phyloP scores from a whole-genome alignment of 371 early-diverging fungal genomes.

The Zopfochytrium polystomum region DNA sequence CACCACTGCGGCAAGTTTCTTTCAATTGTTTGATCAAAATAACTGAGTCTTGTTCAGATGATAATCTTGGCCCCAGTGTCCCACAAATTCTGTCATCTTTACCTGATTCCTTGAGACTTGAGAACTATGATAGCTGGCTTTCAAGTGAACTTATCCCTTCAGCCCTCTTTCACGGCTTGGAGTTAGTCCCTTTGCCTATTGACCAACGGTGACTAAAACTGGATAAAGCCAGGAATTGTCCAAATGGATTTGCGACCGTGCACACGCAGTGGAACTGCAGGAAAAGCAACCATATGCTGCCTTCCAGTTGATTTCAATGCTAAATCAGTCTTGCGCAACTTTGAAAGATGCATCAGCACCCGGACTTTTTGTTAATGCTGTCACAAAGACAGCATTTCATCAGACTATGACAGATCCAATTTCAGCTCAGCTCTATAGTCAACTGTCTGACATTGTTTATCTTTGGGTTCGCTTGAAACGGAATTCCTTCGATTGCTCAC shows the following conservation, averaged over 20 bases:
- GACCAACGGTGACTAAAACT: neutral
- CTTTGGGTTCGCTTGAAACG: slow-evolving; percentile 28
- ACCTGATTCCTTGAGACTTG: slow-evolving; percentile 28
- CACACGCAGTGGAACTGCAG: slow-evolving; percentile 38
- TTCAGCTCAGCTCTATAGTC: slow-evolving; percentile 28
- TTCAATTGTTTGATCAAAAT: neutral
- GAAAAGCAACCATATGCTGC: slow-evolving; percentile 37
- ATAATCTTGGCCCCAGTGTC: slow-evolving; percentile 24
- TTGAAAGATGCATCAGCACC: slow-evolving; percentile 9
- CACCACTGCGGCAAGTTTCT: slow-evolving; percentile 29
- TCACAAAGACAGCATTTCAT: neutral
- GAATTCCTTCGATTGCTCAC: slow-evolving; percentile 32
- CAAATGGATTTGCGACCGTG: slow-evolving; percentile 48
- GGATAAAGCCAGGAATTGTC: slow-evolving; percentile 26
- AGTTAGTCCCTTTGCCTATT: neutral
- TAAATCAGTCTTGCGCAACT: slow-evolving; percentile 22
- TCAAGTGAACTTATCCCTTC: slow-evolving; percentile 41
- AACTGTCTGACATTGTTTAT: slow-evolving; percentile 19
- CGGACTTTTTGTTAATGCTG: slow-evolving; percentile 7
- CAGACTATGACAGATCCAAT: slow-evolving; percentile 17
- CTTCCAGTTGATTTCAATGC: slow-evolving; percentile 33
- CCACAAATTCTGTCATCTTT: slow-evolving; percentile 34
- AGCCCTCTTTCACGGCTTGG: slow-evolving; percentile 5
- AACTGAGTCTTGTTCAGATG: slow-evolving; percentile 17
- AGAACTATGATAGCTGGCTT: slow-evolving; percentile 43